Evolutionary conservation across 352 stramenopile species (phyloP).

Genomic region (Globisporangium heterothallicum): DNA sequence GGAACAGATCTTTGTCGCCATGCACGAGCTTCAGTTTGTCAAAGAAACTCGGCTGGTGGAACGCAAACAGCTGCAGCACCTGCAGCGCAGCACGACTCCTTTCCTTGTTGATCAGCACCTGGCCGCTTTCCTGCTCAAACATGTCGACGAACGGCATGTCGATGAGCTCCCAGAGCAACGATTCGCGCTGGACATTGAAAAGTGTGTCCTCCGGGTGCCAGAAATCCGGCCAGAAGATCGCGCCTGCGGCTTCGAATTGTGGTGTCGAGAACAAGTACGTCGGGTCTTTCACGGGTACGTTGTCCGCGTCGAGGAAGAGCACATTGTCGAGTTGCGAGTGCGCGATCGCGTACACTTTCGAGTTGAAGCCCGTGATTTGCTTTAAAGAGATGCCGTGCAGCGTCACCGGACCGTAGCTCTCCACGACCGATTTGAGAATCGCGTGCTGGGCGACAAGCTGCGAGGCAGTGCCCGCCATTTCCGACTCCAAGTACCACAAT

Average conservation of each 20-base stretch:
- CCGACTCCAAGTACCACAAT: conserved; percentile 39
- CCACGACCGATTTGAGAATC: conserved; percentile 26
- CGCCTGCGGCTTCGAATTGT: conserved; percentile 33
- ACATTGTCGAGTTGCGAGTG: conserved; percentile 56
- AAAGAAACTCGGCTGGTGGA: conserved; percentile 34
- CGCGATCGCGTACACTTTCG: conserved; percentile 58
- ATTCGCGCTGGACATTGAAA: conserved; percentile 52
- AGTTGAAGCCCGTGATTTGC: conserved; percentile 35
- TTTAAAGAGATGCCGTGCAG: conserved; percentile 46
- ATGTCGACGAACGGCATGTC: conserved; percentile 48
- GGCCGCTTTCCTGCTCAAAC: conserved; percentile 69
- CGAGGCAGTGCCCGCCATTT: no score
- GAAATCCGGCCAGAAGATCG: conserved; percentile 73
- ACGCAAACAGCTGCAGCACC: conserved; percentile 30
- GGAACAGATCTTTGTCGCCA: conserved; percentile 59
- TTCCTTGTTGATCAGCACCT: conserved; percentile 43
- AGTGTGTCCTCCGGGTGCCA: conserved; percentile 64
- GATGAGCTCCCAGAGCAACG: conserved; percentile 49
- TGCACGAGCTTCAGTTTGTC: conserved; percentile 27
- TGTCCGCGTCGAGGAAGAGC: conserved; percentile 64
- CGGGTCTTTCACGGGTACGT: conserved; percentile 51
- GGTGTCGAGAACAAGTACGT: conserved; percentile 51
- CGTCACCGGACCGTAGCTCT: conserved; percentile 29
- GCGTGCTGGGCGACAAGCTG: conserved; percentile 11
- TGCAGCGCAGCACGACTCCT: conserved; percentile 25